Evolutionary conservation across 805 yeast species (phyloP), one percentile per base, ranked within the genome.

Genomic region (Cyberlindnera meyerae): DNA sequence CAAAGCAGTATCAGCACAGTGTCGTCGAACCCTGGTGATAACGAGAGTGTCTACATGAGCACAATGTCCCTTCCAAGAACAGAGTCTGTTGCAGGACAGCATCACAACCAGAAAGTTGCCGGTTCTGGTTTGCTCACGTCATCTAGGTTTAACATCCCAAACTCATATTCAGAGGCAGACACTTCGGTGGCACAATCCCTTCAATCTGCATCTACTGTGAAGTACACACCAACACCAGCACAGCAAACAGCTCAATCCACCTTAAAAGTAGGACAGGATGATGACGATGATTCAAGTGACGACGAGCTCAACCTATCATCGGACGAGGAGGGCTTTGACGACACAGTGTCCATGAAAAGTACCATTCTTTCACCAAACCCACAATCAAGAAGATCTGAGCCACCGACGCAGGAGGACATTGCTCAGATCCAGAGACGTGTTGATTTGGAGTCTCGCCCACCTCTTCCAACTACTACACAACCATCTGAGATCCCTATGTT

Each of bases 311-410:
- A 43, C 28, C 24, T 40, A 13, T 40, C 47, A 6, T 27, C 29
- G n/a, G 29, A 27, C 29, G 18, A 27, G 16, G 29, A 31, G 12
- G 18, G 31, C 4, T 42, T 43, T 7, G 51, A 47, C 21, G 39
- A 29, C 16, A 20, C 9, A 7, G 49, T 47, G 21, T 45, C 54
- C 1, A 37, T 48, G 29, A 36, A 39, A 22, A 45, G 51, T 37
- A 38, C 40, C 12, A 36, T 48, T 6, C 33, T 43, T 8, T 43
- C 48, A 4, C 45, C 48, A 28, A 26, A 34, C 16, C 31, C 36
- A 8, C 16, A 35, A 2, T 13, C 22, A 2, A 31, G 43, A 31
- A 26, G 18, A 5, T 39, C 43, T 2, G 37, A 29, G 12, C 20
- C 32, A 4, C 39, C 39, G 26, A 13, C 26, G 4, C n/a, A 13